phyloP scores from a whole-genome alignment of 345 rosid species.

The Trapa incisa region DNA sequence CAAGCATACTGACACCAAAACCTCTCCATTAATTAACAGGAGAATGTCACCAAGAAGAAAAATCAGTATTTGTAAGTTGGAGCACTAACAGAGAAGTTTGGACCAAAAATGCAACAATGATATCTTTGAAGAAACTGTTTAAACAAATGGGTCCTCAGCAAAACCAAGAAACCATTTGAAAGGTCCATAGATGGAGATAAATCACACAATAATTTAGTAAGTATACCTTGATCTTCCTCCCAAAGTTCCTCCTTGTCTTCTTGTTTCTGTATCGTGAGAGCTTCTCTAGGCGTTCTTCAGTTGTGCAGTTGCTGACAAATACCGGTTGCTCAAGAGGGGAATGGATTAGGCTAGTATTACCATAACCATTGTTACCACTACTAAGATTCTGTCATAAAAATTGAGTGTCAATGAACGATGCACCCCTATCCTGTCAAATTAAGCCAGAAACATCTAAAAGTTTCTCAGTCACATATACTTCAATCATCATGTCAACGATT shows the following conservation, averaged over 20 bases:
- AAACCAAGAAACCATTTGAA: background rate
- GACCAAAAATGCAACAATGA: too few species aligned
- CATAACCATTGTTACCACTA: constrained; percentile 26
- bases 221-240: constrained; percentile 90
- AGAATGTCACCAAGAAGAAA: too few species aligned
- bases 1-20: constrained; percentile 72
- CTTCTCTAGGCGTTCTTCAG: constrained; percentile 86
- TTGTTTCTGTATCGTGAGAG: constrained; percentile 91
- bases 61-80: too few species aligned
- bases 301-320: constrained; percentile 36
- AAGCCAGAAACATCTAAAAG: constrained; percentile 38
- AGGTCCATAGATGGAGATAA: background rate
- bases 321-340: constrained; percentile 50
- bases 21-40: background rate
- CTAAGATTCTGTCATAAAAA: constrained; percentile 78
- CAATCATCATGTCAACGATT: constrained; percentile 13
- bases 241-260: constrained; percentile 90
- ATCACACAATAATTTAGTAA: background rate
- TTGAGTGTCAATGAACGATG: constrained; percentile 37
- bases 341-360: constrained; percentile 26
- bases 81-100: background rate
- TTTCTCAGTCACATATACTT: constrained; percentile 31
- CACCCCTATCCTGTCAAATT: constrained; percentile 47
- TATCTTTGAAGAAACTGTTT: background rate
- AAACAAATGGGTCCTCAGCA: background rate